phyloP scores from a whole-genome alignment of 192 early-diverging fungal species.

The Coemansia aciculifera region DNA sequence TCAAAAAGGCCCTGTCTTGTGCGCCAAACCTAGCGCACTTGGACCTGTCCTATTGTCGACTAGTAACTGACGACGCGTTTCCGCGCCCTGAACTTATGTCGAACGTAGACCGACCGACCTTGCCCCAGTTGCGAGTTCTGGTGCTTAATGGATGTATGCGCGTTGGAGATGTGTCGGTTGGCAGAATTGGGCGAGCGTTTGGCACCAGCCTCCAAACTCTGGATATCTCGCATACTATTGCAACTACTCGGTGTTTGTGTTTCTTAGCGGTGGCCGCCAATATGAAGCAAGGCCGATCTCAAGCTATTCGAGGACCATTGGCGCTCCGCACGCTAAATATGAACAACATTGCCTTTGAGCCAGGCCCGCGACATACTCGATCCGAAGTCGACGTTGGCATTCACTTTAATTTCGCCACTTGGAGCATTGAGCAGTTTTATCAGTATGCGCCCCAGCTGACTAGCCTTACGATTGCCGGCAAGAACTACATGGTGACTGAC shows the following conservation, averaged over 20 bases:
- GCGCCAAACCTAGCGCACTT: conserved; percentile 26
- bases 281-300: not conserved
- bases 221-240: conserved; percentile 14
- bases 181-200: conserved; percentile 26
- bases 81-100: conserved; percentile 12
- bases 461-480: conserved; percentile 25
- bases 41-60: conserved; percentile 28
- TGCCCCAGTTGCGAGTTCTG: conserved; percentile 30
- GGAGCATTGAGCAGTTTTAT: conserved; percentile 16
- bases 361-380: not conserved
- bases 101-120: not conserved
- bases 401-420: not conserved
- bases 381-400: not conserved
- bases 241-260: conserved; percentile 5
- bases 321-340: conserved; percentile 14
- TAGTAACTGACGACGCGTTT: conserved; percentile 33
- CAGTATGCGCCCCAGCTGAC: conserved; percentile 15
- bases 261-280: not conserved
- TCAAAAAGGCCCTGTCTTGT: conserved; percentile 16
- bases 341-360: conserved; percentile 13
- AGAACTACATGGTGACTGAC: conserved; percentile 28
- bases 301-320: not conserved
- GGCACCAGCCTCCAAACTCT: conserved; percentile 16
- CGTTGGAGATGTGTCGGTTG: conserved; percentile 15
- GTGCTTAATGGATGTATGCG: conserved; percentile 15